A percentile compares a stretch with the other conserved stretches of the same genome.
phyloP scores from a whole-genome alignment of 73 alveolate genomes.

The Paramecium pentaurelia region DNA sequence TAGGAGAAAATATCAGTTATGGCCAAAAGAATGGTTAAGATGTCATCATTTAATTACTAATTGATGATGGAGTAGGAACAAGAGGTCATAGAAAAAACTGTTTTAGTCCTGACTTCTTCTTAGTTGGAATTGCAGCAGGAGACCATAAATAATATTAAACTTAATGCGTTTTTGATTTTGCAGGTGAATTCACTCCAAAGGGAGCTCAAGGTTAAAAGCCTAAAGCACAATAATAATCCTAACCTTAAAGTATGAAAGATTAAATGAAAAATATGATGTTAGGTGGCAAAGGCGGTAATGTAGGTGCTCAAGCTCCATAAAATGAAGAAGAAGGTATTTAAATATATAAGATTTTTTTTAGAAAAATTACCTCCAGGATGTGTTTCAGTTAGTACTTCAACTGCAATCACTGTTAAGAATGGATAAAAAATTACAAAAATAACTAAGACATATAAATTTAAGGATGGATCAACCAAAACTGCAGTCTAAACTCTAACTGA shows the following conservation, averaged over 20 bases:
- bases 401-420: not conserved
- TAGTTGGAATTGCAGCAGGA: conserved; percentile 42
- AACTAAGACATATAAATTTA: not conserved
- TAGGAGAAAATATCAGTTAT: conserved; percentile 83
- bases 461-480: not conserved
- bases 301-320: not conserved
- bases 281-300: not conserved
- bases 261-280: not conserved
- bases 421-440: not conserved
- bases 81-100: conserved; percentile 83
- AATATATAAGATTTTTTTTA: not conserved
- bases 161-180: conserved; percentile 50
- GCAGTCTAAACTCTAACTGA: not conserved
- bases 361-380: not conserved
- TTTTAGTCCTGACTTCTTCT: conserved; percentile 65
- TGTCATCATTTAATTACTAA: conserved; percentile 73
- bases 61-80: conserved; percentile 81
- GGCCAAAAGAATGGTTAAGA: conserved; percentile 72
- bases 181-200: not conserved
- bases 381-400: not conserved
- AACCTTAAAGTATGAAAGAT: not conserved
- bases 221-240: not conserved
- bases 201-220: not conserved
- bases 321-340: not conserved
- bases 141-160: conserved; percentile 24